Base-by-base conservation (phyloP, 2,329 filamentous ascomycete species). In the Stemphylium lycopersici region DNA sequence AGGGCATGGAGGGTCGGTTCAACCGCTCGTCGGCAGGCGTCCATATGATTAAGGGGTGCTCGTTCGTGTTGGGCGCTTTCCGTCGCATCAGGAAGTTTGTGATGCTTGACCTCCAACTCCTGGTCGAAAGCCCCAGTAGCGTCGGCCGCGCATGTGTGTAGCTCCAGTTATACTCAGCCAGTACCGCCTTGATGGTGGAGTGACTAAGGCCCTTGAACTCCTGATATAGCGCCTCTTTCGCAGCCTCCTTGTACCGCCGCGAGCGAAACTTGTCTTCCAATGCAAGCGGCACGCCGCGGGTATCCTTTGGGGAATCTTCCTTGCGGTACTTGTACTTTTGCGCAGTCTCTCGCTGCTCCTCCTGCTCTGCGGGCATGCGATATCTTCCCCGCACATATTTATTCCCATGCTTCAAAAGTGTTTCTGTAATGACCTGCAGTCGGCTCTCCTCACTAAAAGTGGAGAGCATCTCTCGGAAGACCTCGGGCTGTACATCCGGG, bases 131-230 rank as follows among this genome's bases (percentile, higher is more conserved):
- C 1, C 81, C 82, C 48, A 90, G 83, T 13, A 95, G 83, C 2
- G 87, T 90, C 13, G 83, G 84, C 32, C 90, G 83, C 11, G 89
- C 87, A 26, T 87, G 83, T 18, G 88, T 85, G 66, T 93, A 95
- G 7, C 87, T 89, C 74, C 90, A 87, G 75, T 95, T 95, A 68
- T 84, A 86, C 73, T 95, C 90, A 44, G 90, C 90, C 42, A 95
- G 82, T 6, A 95, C 90, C 7, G 88, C 90, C 68, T 87, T 86
- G 74, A 93, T 89, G 3, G 89, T 87, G 1, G 89, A 90, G 53
- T 84, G 84, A 11, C 88, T 87, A 37, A 93, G 77, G 16, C 87
- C 88, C 65, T 86, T 88, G 77, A 93, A 95, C 74, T 95, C 90
- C 52, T 86, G 83, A 73, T 86, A 88, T 20, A 90, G 83, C 20